These are phyloP conservation scores for Teunomyces atbi DNA, from an alignment of 805 yeast genomes.

Conservation along the genomic window DNA sequence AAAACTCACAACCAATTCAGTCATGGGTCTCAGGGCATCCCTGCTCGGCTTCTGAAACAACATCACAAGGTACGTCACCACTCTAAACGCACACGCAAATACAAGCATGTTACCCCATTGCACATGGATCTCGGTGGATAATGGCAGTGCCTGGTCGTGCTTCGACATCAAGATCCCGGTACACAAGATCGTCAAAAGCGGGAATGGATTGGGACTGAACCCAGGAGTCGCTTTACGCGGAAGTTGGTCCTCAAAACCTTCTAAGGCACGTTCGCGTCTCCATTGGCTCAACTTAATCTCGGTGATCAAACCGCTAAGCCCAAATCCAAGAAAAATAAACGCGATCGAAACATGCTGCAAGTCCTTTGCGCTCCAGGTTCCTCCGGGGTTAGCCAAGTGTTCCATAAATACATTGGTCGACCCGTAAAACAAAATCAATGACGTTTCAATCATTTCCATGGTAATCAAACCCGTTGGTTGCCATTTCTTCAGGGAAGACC, in stretches of 20 bases:
- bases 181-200: conserved; percentile 91
- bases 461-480: conserved; percentile 49
- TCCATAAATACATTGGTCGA: conserved; percentile 86
- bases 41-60: conserved; percentile 33
- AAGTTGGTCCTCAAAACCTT: conserved; percentile 8
- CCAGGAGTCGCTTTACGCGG: conserved; percentile 55
- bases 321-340: conserved; percentile 87
- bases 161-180: conserved; percentile 95
- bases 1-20: conserved; percentile 79
- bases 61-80: conserved; percentile 58
- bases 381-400: conserved; percentile 67
- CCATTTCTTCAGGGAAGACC: not conserved
- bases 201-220: conserved; percentile 91
- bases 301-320: conserved; percentile 82
- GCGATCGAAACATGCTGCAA: conserved; percentile 90
- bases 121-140: conserved; percentile 76
- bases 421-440: conserved; percentile 84
- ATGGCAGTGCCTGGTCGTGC: conserved; percentile 79
- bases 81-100: conserved; percentile 77
- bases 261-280: conserved; percentile 48
- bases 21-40: conserved; percentile 59
- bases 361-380: conserved; percentile 86
- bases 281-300: conserved; percentile 66
- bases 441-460: conserved; percentile 83
- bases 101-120: conserved; percentile 92